Evolutionary conservation across 345 rosid genomes (phyloP).

Genomic region (sweet orange (Citrus sinensis)): DNA sequence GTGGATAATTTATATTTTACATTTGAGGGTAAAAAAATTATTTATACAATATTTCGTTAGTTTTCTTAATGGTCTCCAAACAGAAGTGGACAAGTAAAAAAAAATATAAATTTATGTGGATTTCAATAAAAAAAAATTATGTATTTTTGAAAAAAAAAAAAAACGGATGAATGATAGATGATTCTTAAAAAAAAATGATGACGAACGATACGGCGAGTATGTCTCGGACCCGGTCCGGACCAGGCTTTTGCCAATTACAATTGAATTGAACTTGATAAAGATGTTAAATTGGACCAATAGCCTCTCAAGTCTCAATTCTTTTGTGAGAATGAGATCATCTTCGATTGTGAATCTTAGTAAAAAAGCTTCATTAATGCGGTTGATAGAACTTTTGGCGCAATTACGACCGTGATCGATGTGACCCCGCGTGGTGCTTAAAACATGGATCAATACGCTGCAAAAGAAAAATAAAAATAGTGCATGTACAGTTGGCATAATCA

Average conservation of each 20-base stretch:
- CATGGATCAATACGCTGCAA: not conserved
- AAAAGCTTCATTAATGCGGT: not conserved
- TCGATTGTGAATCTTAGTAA: not conserved
- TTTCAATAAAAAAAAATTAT: no score
- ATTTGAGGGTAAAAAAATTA: no score
- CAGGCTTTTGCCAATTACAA: no score
- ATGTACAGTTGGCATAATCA: constrained; percentile 4
- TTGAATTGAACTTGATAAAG: no score
- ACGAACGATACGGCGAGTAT: accelerated
- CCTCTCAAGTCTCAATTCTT: no score
- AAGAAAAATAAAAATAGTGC: not conserved
- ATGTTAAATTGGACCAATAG: no score
- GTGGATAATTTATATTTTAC: no score
- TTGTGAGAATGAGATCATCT: no score
- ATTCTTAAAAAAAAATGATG: no score
- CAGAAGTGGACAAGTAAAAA: accelerated
- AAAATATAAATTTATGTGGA: accelerated
- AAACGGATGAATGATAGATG: accelerated
- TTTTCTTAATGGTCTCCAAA: no score
- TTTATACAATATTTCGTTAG: accelerated
- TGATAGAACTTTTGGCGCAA: not conserved
- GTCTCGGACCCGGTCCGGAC: no score
- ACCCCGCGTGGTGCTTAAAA: not conserved
- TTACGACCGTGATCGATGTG: not conserved
- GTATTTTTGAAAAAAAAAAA: no score